phyloP scores from a whole-genome alignment of 345 rosid species.

The Pistacia atlantica region DNA sequence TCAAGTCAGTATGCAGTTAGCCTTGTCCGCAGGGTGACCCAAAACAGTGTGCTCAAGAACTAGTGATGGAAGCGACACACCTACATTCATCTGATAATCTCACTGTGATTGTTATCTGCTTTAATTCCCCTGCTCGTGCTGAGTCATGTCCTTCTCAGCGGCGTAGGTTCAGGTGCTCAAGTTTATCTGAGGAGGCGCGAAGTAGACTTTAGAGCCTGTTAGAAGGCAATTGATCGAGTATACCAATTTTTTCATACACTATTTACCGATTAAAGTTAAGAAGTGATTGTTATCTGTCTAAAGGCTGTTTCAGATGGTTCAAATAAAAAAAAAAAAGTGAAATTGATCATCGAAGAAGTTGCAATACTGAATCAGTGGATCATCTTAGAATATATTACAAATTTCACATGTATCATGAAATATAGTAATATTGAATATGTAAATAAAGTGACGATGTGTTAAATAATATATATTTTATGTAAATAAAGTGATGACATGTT shows the following conservation, averaged over 20 bases:
- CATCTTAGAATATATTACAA: no score
- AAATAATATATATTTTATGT: no score
- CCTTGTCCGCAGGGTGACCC: conserved; percentile 66
- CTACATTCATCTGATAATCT: conserved; percentile 59
- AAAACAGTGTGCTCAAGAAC: conserved; percentile 53
- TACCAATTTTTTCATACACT: conserved; percentile 3
- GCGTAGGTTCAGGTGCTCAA: conserved; percentile 41
- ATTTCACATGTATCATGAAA: no score
- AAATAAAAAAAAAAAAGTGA: conserved; percentile 19
- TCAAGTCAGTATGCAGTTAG: conserved; percentile 75
- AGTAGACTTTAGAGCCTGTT: conserved; percentile 51
- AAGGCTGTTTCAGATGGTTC: conserved; percentile 48
- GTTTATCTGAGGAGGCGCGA: conserved; percentile 57
- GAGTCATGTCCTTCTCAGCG: conserved; percentile 45
- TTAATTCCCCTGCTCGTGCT: conserved; percentile 22
- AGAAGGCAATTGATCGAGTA: conserved; percentile 62
- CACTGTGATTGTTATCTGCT: conserved; percentile 55
- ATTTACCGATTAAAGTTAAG: conserved; percentile 16
- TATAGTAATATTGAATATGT: no score
- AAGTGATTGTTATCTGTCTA: conserved; percentile 29
- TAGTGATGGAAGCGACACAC: conserved; percentile 58
- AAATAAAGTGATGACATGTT: no score
- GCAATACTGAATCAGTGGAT: no score
- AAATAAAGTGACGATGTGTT: no score
- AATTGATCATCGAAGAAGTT: no score